Conservation (phyloP, 2,329 filamentous ascomycete genomes). For the Claviceps arundinis region DNA sequence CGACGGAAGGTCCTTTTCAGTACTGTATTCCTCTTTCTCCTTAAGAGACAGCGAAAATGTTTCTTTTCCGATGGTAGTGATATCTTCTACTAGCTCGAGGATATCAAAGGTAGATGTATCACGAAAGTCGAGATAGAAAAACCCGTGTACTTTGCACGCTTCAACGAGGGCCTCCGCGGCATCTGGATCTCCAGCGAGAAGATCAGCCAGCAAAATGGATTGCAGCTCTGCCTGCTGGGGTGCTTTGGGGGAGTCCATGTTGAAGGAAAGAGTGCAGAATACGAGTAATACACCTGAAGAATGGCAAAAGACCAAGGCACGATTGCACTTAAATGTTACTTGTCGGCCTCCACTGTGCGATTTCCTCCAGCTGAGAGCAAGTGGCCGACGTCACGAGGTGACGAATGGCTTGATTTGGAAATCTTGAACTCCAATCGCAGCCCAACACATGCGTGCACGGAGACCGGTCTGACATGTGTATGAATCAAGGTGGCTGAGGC, state of each 20-base stretch:
- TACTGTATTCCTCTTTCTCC: slow-evolving; percentile 3
- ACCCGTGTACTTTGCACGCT: slow-evolving; percentile 1
- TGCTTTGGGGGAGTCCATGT: background rate
- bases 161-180: background rate
- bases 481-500: too few species aligned
- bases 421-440: background rate
- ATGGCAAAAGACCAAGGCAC: too few species aligned
- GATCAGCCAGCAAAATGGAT: background rate
- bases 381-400: background rate
- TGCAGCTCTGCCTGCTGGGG: background rate
- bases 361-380: background rate
- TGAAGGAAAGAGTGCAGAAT: background rate
- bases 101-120: background rate
- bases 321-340: background rate
- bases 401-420: background rate
- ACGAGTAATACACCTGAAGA: background rate
- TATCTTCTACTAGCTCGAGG: background rate
- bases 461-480: too few species aligned
- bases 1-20: slow-evolving; percentile 2
- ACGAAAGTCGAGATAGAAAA: slow-evolving; percentile 4
- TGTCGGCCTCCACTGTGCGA: too few species aligned
- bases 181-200: background rate
- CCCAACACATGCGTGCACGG: too few species aligned
- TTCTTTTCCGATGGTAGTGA: background rate
- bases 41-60: background rate